Percentiles rank a stretch among this genome's conserved stretches.
phyloP scores from a whole-genome alignment of 805 yeast genomes.

The Hanseniaspora mollemarum region DNA sequence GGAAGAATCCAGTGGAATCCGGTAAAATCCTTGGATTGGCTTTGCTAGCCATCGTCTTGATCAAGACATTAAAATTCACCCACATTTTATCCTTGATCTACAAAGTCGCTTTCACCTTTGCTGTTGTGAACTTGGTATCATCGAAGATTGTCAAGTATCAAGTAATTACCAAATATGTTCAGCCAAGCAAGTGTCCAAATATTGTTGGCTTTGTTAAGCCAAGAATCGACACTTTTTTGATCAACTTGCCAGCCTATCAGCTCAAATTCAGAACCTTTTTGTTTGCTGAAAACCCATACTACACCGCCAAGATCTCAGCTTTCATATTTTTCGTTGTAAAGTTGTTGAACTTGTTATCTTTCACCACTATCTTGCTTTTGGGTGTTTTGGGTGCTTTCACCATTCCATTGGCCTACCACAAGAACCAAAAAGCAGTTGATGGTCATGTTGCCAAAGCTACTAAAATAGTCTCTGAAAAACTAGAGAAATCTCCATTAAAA shows the following conservation, averaged over 20 bases:
- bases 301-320: conserved; percentile 64
- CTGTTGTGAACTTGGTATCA: conserved; percentile 44
- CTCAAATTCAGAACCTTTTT: conserved; percentile 43
- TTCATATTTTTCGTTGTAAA: conserved; percentile 52
- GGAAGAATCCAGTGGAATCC: conserved; percentile 47
- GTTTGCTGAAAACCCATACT: conserved; percentile 58
- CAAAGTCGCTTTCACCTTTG: conserved; percentile 50
- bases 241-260: conserved; percentile 41
- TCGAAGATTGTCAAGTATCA: conserved; percentile 9
- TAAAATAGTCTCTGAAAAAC: conserved; percentile 41
- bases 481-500: conserved; percentile 37
- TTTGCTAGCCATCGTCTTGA: conserved; percentile 41
- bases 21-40: conserved; percentile 65
- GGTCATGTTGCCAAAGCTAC: conserved; percentile 41
- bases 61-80: conserved; percentile 54
- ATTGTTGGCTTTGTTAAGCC: conserved; percentile 28
- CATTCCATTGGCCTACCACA: conserved; percentile 60
- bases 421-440: conserved; percentile 39
- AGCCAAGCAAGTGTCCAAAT: conserved; percentile 38
- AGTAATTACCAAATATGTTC: conserved; percentile 49
- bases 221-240: conserved; percentile 24
- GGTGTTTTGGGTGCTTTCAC: conserved; percentile 57
- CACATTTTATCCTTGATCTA: conserved; percentile 50
- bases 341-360: conserved; percentile 62
- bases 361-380: conserved; percentile 45